Percentiles rank a stretch among this genome's conserved stretches.
phyloP scores from a whole-genome alignment of 179 eudicot species.

The Vitellaria paradoxa region DNA sequence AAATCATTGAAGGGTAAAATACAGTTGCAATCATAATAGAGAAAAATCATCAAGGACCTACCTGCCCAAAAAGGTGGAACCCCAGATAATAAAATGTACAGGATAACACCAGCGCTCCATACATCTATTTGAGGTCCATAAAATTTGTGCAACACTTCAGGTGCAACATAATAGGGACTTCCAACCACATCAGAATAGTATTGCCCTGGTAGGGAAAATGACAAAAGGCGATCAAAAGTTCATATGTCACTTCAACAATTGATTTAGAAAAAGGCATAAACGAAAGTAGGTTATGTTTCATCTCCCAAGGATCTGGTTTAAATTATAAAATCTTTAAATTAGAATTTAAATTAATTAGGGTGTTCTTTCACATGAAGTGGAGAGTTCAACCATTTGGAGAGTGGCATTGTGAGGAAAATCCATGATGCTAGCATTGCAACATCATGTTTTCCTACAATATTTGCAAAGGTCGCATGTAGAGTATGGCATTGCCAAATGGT shows the following conservation, averaged over 20 bases:
- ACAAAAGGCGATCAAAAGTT: constrained; percentile 8
- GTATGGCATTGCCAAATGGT: neutral
- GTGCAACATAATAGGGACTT: constrained; percentile 95
- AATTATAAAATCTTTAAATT: neutral
- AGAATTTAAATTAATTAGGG: neutral
- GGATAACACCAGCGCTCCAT: constrained; percentile 95
- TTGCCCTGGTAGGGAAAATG: constrained; percentile 46
- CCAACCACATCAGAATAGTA: constrained; percentile 81
- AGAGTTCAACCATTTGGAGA: neutral
- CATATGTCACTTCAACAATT: neutral
- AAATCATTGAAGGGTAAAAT: neutral
- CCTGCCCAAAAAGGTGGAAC: constrained; percentile 98
- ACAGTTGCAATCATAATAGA: neutral
- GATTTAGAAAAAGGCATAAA: neutral
- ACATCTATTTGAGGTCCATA: constrained; percentile 91
- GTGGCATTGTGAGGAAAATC: neutral
- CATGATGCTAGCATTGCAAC: neutral
- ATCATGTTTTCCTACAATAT: neutral
- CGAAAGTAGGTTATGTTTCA: neutral
- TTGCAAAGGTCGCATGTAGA: neutral
- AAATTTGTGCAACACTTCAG: constrained; percentile 82
- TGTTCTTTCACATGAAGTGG: neutral
- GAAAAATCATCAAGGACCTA: constrained; percentile 12
- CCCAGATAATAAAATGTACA: constrained; percentile 76
- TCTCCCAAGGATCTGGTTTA: neutral